phyloP scores from a whole-genome alignment of 257 asterid species.

The Forsythia viridissima region DNA sequence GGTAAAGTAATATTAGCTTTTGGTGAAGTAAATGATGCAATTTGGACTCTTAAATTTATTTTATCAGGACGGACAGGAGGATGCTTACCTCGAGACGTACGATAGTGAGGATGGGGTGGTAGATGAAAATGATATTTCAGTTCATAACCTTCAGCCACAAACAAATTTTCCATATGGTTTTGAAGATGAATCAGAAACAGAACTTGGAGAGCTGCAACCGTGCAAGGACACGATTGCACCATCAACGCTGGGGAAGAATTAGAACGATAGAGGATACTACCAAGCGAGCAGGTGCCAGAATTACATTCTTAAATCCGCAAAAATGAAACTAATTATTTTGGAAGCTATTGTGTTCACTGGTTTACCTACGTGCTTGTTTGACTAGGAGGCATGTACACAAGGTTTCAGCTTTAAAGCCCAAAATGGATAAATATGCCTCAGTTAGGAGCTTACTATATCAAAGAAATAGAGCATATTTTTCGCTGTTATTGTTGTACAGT shows the following conservation, averaged over 20 bases:
- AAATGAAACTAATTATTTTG: neutral
- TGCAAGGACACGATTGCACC: constrained; percentile 10
- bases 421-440: no score
- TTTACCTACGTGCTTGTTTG: no score
- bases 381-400: no score
- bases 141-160: constrained; percentile 24
- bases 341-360: neutral
- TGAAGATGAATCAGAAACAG: constrained; percentile 43
- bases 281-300: neutral
- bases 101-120: constrained; percentile 33
- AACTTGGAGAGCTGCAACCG: constrained; percentile 22
- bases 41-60: neutral
- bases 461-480: no score
- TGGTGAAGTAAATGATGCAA: neutral
- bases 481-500: no score
- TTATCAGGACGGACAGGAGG: constrained; percentile 58
- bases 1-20: neutral
- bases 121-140: constrained; percentile 27
- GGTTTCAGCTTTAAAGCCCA: no score
- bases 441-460: no score
- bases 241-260: neutral
- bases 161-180: constrained; percentile 40
- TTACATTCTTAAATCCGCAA: neutral
- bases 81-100: constrained; percentile 34
- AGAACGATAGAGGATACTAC: neutral